Evolutionary conservation across 2,329 filamentous ascomycete genomes (phyloP), one percentile per base, ranked within the genome.

Genomic region (Trichoderma cornu-damae): DNA sequence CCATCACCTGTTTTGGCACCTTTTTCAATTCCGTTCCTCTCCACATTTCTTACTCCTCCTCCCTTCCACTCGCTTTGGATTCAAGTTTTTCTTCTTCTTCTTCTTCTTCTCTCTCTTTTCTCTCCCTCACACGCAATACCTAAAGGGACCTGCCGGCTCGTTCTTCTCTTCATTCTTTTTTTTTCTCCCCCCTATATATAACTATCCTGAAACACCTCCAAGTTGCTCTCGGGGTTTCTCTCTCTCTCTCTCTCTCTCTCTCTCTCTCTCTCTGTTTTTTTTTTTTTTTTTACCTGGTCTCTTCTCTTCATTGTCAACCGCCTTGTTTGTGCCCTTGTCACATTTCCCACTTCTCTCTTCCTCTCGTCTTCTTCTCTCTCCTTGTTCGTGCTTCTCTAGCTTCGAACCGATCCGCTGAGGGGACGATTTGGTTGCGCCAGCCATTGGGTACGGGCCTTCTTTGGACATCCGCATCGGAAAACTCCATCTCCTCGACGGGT

Each of bases 371-470:
- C 26, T 49, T 42, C 47, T 7, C 61, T 49, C 40, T 58, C 44
- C 46, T 20, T 51, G 50, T 42, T 42, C 22, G 59, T 61, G 56
- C 49, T 49, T 58, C 55, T 54, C 53, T 49, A 43, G 60, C 52
- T 47, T 57, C 59, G 24, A 48, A 12, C 42, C 55, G n/a, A 57
- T 62, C 58, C 60, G 55, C 49, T 37, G 20, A n/a, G 16, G 16
- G n/a, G 38, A 12, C 38, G 16, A 20, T 16, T 43, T 3, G 30
- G n/a, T n/a, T 49, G 30, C 20, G 12, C 6, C 7, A 43, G 37
- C 9, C 18, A 32, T 26, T 56, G 24, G n/a, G 43, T 32, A 56
- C 52, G 42, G 43, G 24, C 52, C 42, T 48, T 26, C 32, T 30
- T 56, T 20, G 12, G 22, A 16, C 38, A 7, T 44, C 12, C n/a